Evolutionary conservation across 257 asterid species (phyloP), one percentile per base, ranked within the genome.

Genomic region (Echium plantagineum): DNA sequence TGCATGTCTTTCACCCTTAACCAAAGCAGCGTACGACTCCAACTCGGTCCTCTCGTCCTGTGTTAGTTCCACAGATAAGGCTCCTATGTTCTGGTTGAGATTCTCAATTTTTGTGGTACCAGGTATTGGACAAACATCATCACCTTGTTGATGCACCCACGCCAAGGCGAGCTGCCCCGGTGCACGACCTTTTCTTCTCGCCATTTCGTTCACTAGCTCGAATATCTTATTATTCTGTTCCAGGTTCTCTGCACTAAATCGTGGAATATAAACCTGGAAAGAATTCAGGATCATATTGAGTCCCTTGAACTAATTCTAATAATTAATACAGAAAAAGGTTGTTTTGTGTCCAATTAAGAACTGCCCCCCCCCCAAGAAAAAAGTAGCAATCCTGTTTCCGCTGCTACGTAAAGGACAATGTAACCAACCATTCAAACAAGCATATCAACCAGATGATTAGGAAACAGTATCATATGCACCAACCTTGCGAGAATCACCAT

Each of bases 401-500:
- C 48, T 16, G 10, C 48, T 42, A 42, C 3, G 15, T 42, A 42
- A 42, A 8, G 4, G 4, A 42, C 49, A 7, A 42, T 10, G 16
- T 10, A 13, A 12, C 17, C 49, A 42, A 42, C 10, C 49, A 42
- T 12, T 42, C 13, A 4, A 42, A 42, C 47, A 35, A 35, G 47
- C 47, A 35, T 8, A 10, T 35, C 9, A 35, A 35, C 47, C 8
- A 35, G 47, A 35, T 24, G 26, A 24, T 7, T 7, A 38, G 15
- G 15, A 38, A 10, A 38, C 9, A 38, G 48, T 10, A 38, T 46
- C 15, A 19, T 15, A 30, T 20, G 21, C 13, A 19, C 61, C 21
- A 69, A 69, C 74, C 74, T 69, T 69, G 24, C 74, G 65, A 7
- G 15, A 15, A 64, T 69, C 74, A 12, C 35, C 52, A 15, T 69